Evolutionary conservation across 495 filamentous ascomycete genomes (phyloP), one percentile per base, ranked within the genome.

Genomic region (Halenospora varia): DNA sequence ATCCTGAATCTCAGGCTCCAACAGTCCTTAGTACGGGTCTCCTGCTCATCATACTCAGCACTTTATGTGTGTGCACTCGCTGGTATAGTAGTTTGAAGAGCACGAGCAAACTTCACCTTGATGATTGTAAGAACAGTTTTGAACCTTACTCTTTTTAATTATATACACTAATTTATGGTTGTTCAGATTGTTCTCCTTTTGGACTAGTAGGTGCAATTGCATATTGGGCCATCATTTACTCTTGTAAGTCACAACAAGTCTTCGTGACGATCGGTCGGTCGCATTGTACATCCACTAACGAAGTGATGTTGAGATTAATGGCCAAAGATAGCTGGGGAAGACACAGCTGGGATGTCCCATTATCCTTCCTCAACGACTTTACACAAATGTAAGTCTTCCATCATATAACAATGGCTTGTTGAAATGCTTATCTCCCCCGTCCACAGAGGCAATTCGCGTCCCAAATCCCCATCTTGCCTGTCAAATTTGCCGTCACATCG

Each of bases 311-410:
- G 44, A 47, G 18, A 13, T 47, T 47, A 47, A 18, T 47, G 44
- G 44, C 44, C 44, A 47, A 47, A 47, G 44, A 47, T 47, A 18
- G 44, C 44, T 47, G 44, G 44, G 44, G 44, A 47, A 49, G 47
- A 49, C 47, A 49, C 47, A 25, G 18, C 47, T 49, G 23, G 20
- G 47, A 49, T 49, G 47, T 49, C 25, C 47, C 47, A 24, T 25
- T 49, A 23, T 3, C 18, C 20, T 23, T 49, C 23, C 10, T 49
- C 44, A 18, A 47, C 18, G 44, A 47, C 18, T 47, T 20, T 47
- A 47, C 44, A 47, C 44, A 11, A 20, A 47, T 47, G 44, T 47
- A 20, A 47, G 18, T 47, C 44, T 47, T 47, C 44, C 18, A 47
- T 49, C 6, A 49, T 23, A n/a, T 24, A 3, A 23, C 18, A 49